These are phyloP conservation scores for Gyrodon lividus DNA, from an alignment of 768 basidiomycete species.

Conservation along the genomic window DNA sequence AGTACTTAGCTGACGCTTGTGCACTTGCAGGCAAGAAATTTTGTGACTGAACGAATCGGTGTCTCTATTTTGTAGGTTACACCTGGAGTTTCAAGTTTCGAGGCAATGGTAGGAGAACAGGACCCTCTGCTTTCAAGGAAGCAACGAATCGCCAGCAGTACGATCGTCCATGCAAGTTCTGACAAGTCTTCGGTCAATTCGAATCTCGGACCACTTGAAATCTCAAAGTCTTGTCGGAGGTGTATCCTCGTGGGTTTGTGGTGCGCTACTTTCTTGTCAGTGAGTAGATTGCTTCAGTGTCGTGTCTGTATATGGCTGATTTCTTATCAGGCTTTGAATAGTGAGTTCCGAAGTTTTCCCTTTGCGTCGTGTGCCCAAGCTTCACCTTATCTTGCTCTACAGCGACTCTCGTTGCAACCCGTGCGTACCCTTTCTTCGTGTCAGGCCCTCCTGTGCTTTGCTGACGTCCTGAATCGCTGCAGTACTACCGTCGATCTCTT, in stretches of 20 bases:
- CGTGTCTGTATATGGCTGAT: background rate
- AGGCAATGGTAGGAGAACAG: slow-evolving; percentile 14
- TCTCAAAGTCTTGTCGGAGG: slow-evolving; percentile 51
- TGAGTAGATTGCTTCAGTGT: slow-evolving; percentile 32
- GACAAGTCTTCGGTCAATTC: background rate
- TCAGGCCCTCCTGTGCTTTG: background rate
- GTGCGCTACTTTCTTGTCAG: slow-evolving; percentile 63
- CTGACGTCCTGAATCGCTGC: background rate
- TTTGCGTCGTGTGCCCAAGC: background rate
- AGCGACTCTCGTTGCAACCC: slow-evolving; percentile 73
- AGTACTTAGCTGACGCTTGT: background rate
- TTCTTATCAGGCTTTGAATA: background rate
- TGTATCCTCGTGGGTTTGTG: slow-evolving; percentile 64
- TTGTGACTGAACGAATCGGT: background rate
- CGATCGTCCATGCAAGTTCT: background rate
- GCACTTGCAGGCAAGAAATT: background rate
- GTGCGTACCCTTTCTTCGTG: slow-evolving; percentile 30
- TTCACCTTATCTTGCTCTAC: background rate
- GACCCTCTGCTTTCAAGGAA: slow-evolving; percentile 16
- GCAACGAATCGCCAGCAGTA: background rate
- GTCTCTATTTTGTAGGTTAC: background rate
- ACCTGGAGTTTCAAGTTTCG: background rate
- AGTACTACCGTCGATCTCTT: slow-evolving; percentile 72
- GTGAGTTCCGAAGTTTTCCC: background rate
- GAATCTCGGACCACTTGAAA: slow-evolving; percentile 49